phyloP scores from a whole-genome alignment of 768 basidiomycete species.

The Podaxis mareebaensis region DNA sequence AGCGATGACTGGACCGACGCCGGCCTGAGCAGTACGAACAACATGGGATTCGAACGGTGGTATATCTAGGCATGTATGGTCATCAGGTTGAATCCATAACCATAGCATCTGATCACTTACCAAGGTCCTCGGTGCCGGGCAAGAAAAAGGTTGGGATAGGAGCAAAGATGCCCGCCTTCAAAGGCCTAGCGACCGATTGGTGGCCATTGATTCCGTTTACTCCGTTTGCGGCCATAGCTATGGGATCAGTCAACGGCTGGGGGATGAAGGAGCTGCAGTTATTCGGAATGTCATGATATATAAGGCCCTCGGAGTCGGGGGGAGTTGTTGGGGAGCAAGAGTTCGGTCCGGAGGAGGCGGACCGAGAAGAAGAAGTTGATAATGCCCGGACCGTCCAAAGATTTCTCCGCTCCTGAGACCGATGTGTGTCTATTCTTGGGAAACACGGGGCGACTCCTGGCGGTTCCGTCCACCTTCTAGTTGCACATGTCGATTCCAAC shows the following conservation, averaged over 20 bases:
- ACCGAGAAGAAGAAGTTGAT: constrained; percentile 22
- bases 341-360: constrained; percentile 27
- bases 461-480: not conserved
- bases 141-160: constrained; percentile 89
- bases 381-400: constrained; percentile 25
- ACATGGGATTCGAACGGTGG: constrained; percentile 69
- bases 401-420: constrained; percentile 10
- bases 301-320: constrained; percentile 11
- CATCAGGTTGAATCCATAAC: not conserved
- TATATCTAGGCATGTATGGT: constrained; percentile 46
- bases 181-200: constrained; percentile 44
- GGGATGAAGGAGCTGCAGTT: constrained; percentile 17
- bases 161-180: constrained; percentile 78
- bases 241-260: constrained; percentile 18
- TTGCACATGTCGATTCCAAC: not conserved
- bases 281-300: constrained; percentile 17
- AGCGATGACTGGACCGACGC: constrained; percentile 69
- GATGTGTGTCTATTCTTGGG: not conserved
- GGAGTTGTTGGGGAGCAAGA: constrained; percentile 4
- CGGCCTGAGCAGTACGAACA: constrained; percentile 59
- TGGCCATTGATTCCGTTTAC: constrained; percentile 30
- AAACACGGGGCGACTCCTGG: not conserved
- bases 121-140: constrained; percentile 75
- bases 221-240: constrained; percentile 45
- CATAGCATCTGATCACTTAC: constrained; percentile 41